Percentiles rank a stretch among this genome's conserved stretches.
These are phyloP conservation scores for Colletotrichum phormii DNA, from an alignment of 2,329 filamentous ascomycete genomes.

Conservation along the genomic window DNA sequence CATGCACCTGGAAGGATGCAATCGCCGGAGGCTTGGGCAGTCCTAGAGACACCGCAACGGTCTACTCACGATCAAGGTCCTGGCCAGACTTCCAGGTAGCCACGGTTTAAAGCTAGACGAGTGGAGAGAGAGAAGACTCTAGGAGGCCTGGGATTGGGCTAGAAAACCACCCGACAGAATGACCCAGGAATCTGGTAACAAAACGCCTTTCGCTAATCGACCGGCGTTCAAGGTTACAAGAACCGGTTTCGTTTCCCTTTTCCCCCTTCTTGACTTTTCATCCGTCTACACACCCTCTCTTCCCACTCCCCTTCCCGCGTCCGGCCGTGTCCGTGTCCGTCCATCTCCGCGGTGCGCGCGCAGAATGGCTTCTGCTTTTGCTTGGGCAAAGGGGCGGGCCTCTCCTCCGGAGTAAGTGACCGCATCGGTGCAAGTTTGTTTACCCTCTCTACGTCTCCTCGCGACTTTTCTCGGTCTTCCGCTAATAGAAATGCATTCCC, in stretches of 20 bases:
- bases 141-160: background rate
- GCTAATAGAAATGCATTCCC: background rate
- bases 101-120: background rate
- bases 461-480: background rate
- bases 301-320: background rate
- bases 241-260: no score
- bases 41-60: background rate
- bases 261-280: no score
- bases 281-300: background rate
- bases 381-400: background rate
- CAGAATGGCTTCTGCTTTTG: background rate
- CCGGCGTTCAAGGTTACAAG: background rate
- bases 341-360: background rate
- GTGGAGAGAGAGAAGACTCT: background rate
- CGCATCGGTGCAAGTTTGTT: background rate
- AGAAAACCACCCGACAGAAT: background rate
- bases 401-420: background rate
- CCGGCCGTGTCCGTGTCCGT: background rate
- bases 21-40: background rate
- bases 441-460: background rate
- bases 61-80: background rate
- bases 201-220: background rate
- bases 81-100: background rate
- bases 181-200: background rate
- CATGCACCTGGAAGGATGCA: background rate